Evolutionary conservation across 2,329 filamentous ascomycete species (phyloP), one percentile per base, ranked within the genome.

Genomic region (Aspergillus pseudotamarii): DNA sequence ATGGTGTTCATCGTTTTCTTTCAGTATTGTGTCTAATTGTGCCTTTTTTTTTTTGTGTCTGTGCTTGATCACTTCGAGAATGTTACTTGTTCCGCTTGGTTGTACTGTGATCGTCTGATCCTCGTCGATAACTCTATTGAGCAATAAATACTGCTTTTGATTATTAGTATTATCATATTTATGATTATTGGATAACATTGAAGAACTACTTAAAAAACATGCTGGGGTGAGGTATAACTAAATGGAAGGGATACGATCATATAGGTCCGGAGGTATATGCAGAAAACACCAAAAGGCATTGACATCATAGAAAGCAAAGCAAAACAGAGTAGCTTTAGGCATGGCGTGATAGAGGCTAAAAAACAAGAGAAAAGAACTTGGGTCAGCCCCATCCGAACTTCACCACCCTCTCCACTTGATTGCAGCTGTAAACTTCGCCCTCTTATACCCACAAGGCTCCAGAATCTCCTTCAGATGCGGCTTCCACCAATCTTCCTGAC

Each of bases 11-110:
- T 36, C 30, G 9, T 32, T 51, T 55, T 19, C 51, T 38, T 38
- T 26, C 51, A 38, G 28, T 54, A 53, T 32, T 26, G 53, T 57
- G 51, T 63, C 55, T 62, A 23, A 36, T 56, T 62, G 36, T 19
- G 12, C 11, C 11, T 19, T 55, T 54, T 30, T 8, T 45, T 12
- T 12, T 45, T 36, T 54, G 19, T 54, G 34, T 45, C 10, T n/a
- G n/a, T 59, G 43, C n/a, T 26, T 38, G n/a, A 36, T 55, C 34
- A 34, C 16, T 55, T 48, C 34, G 51, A 55, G 51, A 55, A 38
- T 55, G 51, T 55, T 55, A 55, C n/a, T 38, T 38, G 32, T 38
- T 38, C 21, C 36, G n/a, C 32, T 55, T 55, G 34, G 32, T 55
- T 55, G 51, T 55, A 38, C 23, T 55, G 51, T 55, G 51, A 19